Percentiles rank a stretch among this genome's conserved stretches.
These are phyloP conservation scores for Gossypium aridum DNA, from an alignment of 441 rosid species.

Conservation along the genomic window DNA sequence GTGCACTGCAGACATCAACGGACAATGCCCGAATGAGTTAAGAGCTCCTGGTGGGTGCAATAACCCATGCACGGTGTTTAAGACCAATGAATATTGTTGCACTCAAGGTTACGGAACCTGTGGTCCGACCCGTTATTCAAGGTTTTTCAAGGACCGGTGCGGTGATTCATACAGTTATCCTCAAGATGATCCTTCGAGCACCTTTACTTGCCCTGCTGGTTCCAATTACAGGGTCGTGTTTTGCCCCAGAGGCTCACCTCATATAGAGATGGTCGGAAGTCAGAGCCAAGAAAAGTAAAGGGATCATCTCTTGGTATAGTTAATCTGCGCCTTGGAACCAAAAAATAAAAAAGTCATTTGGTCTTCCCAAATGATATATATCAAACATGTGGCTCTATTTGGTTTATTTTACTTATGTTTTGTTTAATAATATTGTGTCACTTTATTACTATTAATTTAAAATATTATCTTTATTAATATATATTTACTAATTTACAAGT, in stretches of 20 bases:
- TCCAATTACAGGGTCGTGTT: constrained; percentile 23
- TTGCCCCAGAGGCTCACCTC: constrained; percentile 10
- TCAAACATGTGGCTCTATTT: not conserved
- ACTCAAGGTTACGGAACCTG: constrained; percentile 27
- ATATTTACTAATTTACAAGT: no score
- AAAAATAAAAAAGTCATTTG: not conserved
- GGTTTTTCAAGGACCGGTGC: constrained; percentile 42
- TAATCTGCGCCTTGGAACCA: not conserved
- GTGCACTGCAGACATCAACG: constrained; percentile 37
- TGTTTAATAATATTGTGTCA: not conserved
- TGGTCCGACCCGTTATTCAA: constrained; percentile 21
- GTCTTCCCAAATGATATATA: not conserved
- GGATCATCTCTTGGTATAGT: not conserved
- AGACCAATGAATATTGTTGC: constrained; percentile 34
- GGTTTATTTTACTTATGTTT: not conserved
- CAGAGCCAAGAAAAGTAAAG: not conserved
- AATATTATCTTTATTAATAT: no score
- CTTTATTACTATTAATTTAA: no score
- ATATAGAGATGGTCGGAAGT: constrained; percentile 11
- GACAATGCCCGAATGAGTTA: constrained; percentile 32
- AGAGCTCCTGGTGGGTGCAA: constrained; percentile 38
- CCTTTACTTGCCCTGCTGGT: constrained; percentile 43
- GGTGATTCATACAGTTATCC: constrained; percentile 56
- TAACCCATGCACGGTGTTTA: constrained; percentile 35
- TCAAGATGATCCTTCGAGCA: constrained; percentile 43